phyloP scores from a whole-genome alignment of 2,329 filamentous ascomycete species.

The Dothideomycetes sp. region DNA sequence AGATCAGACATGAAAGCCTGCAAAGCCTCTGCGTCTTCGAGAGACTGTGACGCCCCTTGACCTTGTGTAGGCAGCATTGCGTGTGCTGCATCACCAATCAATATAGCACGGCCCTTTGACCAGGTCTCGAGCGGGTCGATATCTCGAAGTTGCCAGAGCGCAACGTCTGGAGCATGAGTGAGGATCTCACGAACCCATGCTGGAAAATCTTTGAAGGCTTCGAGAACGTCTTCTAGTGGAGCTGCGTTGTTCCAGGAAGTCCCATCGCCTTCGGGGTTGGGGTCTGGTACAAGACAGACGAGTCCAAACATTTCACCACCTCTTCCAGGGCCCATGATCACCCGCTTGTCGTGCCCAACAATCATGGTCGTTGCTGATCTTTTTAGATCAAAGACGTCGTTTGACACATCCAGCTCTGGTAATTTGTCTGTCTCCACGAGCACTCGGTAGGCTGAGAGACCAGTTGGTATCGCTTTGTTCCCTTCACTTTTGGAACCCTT shows the following conservation, averaged over 20 bases:
- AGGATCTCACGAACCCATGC: slow-evolving; percentile 32
- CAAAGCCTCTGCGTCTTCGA: slow-evolving; percentile 35
- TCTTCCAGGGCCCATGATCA: slow-evolving; percentile 40
- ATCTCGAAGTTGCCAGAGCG: slow-evolving; percentile 39
- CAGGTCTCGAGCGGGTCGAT: slow-evolving; percentile 33
- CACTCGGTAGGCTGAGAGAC: slow-evolving; percentile 33
- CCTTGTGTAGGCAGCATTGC: slow-evolving; percentile 35
- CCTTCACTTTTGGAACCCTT: slow-evolving; percentile 12
- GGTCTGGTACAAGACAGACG: slow-evolving; percentile 38
- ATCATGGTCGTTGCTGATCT: slow-evolving; percentile 39
- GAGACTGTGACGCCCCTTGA: slow-evolving; percentile 34
- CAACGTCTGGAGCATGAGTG: slow-evolving; percentile 26
- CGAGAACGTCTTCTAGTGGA: slow-evolving; percentile 28
- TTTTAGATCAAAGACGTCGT: slow-evolving; percentile 26
- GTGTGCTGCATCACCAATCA: slow-evolving; percentile 32
- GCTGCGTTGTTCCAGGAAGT: slow-evolving; percentile 35
- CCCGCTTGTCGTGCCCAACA: slow-evolving; percentile 30
- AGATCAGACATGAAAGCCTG: slow-evolving; percentile 22
- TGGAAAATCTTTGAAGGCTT: slow-evolving; percentile 35
- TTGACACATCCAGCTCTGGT: slow-evolving; percentile 12
- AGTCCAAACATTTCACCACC: slow-evolving; percentile 35
- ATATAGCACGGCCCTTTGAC: slow-evolving; percentile 21
- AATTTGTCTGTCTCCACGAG: slow-evolving; percentile 23
- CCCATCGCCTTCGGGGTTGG: slow-evolving; percentile 31
- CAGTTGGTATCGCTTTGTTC: slow-evolving; percentile 25